phyloP scores from a whole-genome alignment of 176 grass and related monocot species.

The Elymus sibiricus region DNA sequence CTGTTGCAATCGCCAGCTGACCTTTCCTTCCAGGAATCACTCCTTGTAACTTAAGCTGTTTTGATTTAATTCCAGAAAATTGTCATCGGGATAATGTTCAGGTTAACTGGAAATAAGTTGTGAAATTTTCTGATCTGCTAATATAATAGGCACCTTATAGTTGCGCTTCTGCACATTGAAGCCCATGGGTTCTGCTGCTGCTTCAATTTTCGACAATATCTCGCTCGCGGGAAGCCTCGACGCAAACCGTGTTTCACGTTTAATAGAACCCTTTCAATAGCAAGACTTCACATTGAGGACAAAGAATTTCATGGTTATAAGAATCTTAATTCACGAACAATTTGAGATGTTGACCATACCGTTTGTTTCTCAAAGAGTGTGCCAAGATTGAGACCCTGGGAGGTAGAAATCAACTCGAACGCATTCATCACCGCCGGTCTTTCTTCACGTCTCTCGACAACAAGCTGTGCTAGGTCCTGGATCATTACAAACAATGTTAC shows the following conservation, averaged over 20 bases:
- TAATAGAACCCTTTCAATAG: conserved; percentile 50
- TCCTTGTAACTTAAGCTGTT: conserved; percentile 88
- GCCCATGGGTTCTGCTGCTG: conserved; percentile 74
- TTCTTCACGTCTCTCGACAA: conserved; percentile 82
- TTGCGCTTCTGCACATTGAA: conserved; percentile 85
- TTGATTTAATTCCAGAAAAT: conserved; percentile 12
- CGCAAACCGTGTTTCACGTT: conserved; percentile 83
- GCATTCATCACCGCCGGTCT: conserved; percentile 79
- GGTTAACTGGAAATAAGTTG: background rate
- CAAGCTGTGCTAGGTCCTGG: conserved; percentile 67
- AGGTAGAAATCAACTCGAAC: conserved; percentile 93
- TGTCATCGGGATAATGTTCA: background rate
- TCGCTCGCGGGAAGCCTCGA: conserved; percentile 89
- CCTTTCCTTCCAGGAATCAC: conserved; percentile 94
- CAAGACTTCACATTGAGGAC: background rate
- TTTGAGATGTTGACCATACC: conserved; percentile 32
- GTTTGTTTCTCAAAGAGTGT: conserved; percentile 89
- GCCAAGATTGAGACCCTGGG: conserved; percentile 93
- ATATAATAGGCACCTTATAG: conserved; percentile 59
- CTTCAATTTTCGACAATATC: conserved; percentile 89
- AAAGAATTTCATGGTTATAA: too few species aligned
- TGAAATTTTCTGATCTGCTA: background rate
- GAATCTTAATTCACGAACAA: background rate
- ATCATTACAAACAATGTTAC: conserved; percentile 19
- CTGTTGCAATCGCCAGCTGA: conserved; percentile 81